Evolutionary conservation across 163 green algal species (phyloP).

Genomic region (Trebouxia gelatinosa): DNA sequence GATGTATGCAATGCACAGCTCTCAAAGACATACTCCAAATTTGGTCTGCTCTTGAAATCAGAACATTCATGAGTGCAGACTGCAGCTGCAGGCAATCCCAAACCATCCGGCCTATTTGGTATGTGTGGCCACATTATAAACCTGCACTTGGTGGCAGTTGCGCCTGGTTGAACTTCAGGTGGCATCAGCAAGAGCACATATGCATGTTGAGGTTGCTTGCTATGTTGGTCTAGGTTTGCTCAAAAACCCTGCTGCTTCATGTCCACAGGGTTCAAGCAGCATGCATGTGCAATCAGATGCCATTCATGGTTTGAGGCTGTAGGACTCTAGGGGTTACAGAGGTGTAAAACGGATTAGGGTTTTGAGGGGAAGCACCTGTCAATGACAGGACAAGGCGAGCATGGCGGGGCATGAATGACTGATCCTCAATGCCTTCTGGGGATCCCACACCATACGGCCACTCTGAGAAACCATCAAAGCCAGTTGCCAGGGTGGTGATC

Average conservation of each 20-base stretch:
- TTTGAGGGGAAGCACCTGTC: neutral
- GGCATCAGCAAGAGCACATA: too few species aligned
- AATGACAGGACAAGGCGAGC: conserved; percentile 22
- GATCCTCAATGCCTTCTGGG: conserved; percentile 16
- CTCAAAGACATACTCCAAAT: too few species aligned
- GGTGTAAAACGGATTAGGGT: neutral
- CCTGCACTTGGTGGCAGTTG: too few species aligned
- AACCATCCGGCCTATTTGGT: too few species aligned
- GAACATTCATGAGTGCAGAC: too few species aligned
- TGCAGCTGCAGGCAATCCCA: too few species aligned
- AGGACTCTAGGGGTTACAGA: neutral
- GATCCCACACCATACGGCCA: conserved; percentile 14
- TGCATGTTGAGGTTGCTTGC: neutral
- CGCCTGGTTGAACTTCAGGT: too few species aligned
- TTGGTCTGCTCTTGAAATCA: too few species aligned
- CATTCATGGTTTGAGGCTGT: neutral
- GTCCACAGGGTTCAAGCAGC: neutral
- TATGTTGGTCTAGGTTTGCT: neutral
- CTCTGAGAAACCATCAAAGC: conserved; percentile 25
- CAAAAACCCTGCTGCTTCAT: neutral
- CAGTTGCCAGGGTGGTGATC: neutral
- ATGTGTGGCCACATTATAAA: too few species aligned
- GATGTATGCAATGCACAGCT: too few species aligned
- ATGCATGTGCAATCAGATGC: too few species aligned
- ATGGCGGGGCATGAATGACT: conserved; percentile 26